Conservation (phyloP, 331 rosid genomes). For the Acacia concinna region DNA sequence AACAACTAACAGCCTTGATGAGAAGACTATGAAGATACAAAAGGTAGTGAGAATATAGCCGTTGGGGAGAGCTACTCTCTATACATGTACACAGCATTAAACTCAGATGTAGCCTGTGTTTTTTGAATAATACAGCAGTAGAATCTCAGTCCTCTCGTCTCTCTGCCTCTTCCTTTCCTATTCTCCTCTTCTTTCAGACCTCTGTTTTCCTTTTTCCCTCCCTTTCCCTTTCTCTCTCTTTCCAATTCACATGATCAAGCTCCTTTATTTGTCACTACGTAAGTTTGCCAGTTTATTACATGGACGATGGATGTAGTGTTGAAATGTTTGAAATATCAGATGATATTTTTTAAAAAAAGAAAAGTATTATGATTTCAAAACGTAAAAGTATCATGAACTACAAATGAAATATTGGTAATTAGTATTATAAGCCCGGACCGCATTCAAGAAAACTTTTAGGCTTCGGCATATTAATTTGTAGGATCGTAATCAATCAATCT, state of each 20-base stretch:
- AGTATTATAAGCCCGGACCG: background rate
- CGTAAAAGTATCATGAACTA: background rate
- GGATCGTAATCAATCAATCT: background rate
- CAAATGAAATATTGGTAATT: background rate
- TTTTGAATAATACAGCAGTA: too few relatives aligned
- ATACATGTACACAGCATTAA: too few relatives aligned
- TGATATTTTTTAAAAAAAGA: background rate
- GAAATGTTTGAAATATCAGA: background rate
- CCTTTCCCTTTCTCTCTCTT: too few relatives aligned
- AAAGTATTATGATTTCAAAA: background rate
- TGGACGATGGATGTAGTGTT: background rate
- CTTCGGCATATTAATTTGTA: background rate
- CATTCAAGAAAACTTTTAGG: background rate
- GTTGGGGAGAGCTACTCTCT: too few relatives aligned
- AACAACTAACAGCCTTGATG: constrained; percentile 1
- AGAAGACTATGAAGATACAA: background rate
- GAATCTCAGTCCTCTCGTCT: too few relatives aligned
- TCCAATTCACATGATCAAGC: too few relatives aligned
- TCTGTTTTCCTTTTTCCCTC: too few relatives aligned
- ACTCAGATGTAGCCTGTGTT: too few relatives aligned
- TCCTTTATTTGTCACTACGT: background rate
- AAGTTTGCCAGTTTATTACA: background rate
- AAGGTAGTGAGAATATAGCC: too few relatives aligned
- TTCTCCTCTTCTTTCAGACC: too few relatives aligned
- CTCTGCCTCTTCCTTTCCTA: too few relatives aligned